These are phyloP conservation scores for Penicillium coprophilum DNA, from an alignment of 495 filamentous ascomycete species.

Conservation along the genomic window DNA sequence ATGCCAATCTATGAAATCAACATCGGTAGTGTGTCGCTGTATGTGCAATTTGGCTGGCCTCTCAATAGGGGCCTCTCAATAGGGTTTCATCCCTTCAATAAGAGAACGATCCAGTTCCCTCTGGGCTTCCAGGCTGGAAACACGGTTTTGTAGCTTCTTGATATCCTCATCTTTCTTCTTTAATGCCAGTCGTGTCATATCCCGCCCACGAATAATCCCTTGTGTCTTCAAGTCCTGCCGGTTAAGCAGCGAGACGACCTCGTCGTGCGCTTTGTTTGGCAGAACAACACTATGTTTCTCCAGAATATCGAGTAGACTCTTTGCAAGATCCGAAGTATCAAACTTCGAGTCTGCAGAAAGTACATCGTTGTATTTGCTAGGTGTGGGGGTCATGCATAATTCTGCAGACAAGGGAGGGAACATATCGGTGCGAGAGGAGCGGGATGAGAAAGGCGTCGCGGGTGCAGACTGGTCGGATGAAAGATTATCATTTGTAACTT, in stretches of 20 bases:
- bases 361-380: constrained; percentile 44
- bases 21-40: too few relatives aligned
- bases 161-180: constrained; percentile 62
- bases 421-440: constrained; percentile 20
- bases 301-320: constrained; percentile 52
- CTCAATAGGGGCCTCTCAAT: not conserved
- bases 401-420: constrained; percentile 35
- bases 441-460: constrained; percentile 26
- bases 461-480: constrained; percentile 16
- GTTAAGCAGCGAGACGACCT: constrained; percentile 51
- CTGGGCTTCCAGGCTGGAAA: constrained; percentile 33
- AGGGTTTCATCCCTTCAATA: constrained; percentile 21
- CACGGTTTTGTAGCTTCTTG: constrained; percentile 53
- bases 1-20: not conserved
- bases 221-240: constrained; percentile 53
- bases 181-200: constrained; percentile 59
- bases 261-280: constrained; percentile 37
- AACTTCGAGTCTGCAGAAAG: constrained; percentile 24
- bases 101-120: constrained; percentile 45
- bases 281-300: constrained; percentile 48
- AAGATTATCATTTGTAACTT: constrained; percentile 18
- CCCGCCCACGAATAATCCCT: constrained; percentile 61
- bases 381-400: constrained; percentile 50
- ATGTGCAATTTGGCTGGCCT: too few relatives aligned
- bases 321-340: constrained; percentile 50